Evolutionary conservation across 2,329 filamentous ascomycete species (phyloP).

Genomic region (Esteya vermicola): DNA sequence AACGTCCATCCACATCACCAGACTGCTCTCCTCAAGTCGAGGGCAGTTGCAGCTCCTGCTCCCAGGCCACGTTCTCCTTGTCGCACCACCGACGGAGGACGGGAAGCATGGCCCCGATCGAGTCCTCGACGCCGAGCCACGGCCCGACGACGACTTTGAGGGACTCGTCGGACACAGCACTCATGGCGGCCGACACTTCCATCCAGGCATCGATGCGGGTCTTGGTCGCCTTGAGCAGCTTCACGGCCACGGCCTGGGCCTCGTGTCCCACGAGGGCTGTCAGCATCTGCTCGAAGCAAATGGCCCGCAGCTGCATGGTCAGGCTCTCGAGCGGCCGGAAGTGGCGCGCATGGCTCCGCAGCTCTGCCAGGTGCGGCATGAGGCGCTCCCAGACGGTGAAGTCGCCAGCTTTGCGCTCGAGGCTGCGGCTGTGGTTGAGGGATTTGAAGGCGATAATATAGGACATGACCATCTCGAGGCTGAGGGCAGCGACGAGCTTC

Average conservation of each 20-base stretch:
- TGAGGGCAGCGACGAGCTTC: conserved; percentile 27
- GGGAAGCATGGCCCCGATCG: conserved; percentile 22
- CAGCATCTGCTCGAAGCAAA: conserved; percentile 28
- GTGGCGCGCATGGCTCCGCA: conserved; percentile 23
- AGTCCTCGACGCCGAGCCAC: conserved; percentile 31
- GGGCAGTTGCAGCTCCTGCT: conserved; percentile 10
- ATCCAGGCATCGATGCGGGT: conserved; percentile 15
- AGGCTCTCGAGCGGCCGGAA: conserved; percentile 23
- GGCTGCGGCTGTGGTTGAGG: conserved; percentile 26
- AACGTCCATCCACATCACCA: too few species aligned
- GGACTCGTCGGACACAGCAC: conserved; percentile 16
- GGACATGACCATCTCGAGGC: conserved; percentile 34
- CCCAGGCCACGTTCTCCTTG: conserved; percentile 30
- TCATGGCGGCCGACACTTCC: conserved; percentile 15
- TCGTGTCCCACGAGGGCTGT: conserved; percentile 16
- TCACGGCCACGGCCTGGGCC: conserved; percentile 16
- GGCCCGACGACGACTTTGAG: conserved; percentile 20
- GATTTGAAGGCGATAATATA: conserved; percentile 41
- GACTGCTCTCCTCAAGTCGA: background rate
- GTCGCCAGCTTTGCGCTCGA: conserved; percentile 29
- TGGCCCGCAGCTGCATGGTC: conserved; percentile 27
- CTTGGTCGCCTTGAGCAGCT: conserved; percentile 12
- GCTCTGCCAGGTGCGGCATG: conserved; percentile 28
- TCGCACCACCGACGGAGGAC: conserved; percentile 29
- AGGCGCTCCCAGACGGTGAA: conserved; percentile 26